A percentile compares a stretch with the other conserved stretches of the same genome.
Evolutionary conservation across 179 eudicot species (phyloP).

Genomic region (Beta corolliflora): DNA sequence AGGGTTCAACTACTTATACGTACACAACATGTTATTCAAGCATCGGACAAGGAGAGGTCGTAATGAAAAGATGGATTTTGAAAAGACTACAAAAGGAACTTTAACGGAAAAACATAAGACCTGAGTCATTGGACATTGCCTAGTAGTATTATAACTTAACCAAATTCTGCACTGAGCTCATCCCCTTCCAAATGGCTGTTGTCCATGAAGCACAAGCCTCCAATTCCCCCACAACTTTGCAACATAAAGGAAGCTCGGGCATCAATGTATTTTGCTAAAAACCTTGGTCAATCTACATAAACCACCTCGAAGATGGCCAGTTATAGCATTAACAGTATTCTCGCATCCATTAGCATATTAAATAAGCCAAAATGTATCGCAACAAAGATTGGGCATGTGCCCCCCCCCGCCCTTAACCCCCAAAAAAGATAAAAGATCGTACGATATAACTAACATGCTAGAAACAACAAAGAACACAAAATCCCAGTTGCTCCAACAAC

Average conservation of each 20-base stretch:
- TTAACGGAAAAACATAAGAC: neutral
- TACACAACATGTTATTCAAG: neutral
- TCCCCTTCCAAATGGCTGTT: no score
- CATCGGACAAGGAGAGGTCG: neutral
- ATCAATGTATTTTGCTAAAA: no score
- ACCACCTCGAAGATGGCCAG: no score
- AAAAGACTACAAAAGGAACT: neutral
- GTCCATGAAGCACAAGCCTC: no score
- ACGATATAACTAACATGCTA: neutral
- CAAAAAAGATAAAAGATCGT: neutral
- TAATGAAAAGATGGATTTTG: neutral
- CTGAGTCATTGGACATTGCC: neutral
- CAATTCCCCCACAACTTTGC: no score
- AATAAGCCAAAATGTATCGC: no score
- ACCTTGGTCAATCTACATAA: no score
- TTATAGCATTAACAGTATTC: no score
- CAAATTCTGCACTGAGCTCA: neutral
- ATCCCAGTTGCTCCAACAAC: neutral
- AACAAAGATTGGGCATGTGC: neutral
- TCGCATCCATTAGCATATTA: no score
- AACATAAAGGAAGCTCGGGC: no score
- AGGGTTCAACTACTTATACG: no score
- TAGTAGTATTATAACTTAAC: no score
- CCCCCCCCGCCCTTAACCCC: neutral
- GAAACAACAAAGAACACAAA: neutral